Percentiles rank a stretch among this genome's conserved stretches.
These are phyloP conservation scores for Aegilops longissima DNA, from an alignment of 176 grass and related monocot species.

Conservation along the genomic window DNA sequence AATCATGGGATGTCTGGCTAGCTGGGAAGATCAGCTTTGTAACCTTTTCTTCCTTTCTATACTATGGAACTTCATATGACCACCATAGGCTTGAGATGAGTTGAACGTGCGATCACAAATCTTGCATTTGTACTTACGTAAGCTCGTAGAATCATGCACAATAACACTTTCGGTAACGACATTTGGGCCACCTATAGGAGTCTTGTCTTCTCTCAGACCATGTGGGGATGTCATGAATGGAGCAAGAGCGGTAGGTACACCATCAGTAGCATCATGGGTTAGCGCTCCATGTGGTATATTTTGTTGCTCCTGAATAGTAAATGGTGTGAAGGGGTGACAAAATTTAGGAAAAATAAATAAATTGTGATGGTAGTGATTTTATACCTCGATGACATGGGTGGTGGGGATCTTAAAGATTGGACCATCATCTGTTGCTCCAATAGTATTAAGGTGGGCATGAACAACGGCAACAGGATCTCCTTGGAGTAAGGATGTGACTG, in stretches of 20 bases:
- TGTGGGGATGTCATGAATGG: not conserved
- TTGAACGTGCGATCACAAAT: not conserved
- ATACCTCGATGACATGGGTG: not conserved
- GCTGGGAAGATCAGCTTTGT: not conserved
- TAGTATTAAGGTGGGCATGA: constrained; percentile 5
- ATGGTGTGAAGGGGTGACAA: not conserved
- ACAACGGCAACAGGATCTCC: not conserved
- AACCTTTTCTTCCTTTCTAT: constrained; percentile 1
- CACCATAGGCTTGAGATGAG: constrained; percentile 24
- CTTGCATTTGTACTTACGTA: not conserved
- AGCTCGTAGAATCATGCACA: not conserved
- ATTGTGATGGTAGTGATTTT: not conserved
- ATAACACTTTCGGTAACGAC: not conserved
- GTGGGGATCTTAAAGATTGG: not conserved
- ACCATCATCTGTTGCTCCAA: not conserved
- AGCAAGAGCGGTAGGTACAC: not conserved
- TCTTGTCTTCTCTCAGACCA: not conserved
- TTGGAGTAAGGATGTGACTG: not conserved
- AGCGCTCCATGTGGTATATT: too few species aligned
- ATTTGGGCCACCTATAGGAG: not conserved
- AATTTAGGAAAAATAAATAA: not conserved
- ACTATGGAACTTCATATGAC: constrained; percentile 30
- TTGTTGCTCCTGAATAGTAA: not conserved
- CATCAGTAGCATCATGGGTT: not conserved
- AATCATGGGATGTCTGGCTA: not conserved